Conservation (phyloP, 2,329 filamentous ascomycete species). For the Rhytidhysteron rufulum region DNA sequence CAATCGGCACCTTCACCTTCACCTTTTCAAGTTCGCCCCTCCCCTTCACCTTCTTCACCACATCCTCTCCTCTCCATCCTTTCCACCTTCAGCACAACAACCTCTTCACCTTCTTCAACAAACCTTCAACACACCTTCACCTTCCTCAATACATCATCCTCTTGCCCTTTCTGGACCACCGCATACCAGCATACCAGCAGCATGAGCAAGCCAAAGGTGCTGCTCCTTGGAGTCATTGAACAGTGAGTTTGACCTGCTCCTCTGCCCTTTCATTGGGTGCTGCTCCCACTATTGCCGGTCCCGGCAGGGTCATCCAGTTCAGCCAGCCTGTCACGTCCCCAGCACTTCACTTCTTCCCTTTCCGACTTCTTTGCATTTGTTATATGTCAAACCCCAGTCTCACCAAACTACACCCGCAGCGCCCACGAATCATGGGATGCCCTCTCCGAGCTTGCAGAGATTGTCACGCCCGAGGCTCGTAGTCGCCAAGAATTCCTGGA, state of each 20-base stretch:
- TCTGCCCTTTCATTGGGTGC: not conserved
- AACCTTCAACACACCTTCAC: too few relatives aligned
- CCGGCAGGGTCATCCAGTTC: constrained; percentile 1
- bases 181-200: constrained; percentile 10
- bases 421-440: constrained; percentile 63
- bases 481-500: constrained; percentile 64
- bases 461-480: constrained; percentile 59
- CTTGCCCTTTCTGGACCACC: not conserved
- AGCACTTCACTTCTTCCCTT: constrained; percentile 6
- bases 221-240: constrained; percentile 60
- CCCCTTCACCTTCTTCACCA: not conserved
- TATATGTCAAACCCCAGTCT: constrained; percentile 4
- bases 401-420: constrained; percentile 39
- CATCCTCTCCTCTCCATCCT: not conserved
- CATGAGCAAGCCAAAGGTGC: constrained; percentile 53
- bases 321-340: constrained; percentile 4
- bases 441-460: constrained; percentile 60
- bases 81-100: not conserved
- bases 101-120: not conserved
- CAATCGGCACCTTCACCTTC: not conserved
- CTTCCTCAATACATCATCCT: not conserved
- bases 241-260: constrained; percentile 48
- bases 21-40: not conserved
- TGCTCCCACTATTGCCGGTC: too few relatives aligned
- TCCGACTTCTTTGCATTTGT: constrained; percentile 4